phyloP scores from a whole-genome alignment of 2,329 filamentous ascomycete species.

The Intubia oerlemansii region DNA sequence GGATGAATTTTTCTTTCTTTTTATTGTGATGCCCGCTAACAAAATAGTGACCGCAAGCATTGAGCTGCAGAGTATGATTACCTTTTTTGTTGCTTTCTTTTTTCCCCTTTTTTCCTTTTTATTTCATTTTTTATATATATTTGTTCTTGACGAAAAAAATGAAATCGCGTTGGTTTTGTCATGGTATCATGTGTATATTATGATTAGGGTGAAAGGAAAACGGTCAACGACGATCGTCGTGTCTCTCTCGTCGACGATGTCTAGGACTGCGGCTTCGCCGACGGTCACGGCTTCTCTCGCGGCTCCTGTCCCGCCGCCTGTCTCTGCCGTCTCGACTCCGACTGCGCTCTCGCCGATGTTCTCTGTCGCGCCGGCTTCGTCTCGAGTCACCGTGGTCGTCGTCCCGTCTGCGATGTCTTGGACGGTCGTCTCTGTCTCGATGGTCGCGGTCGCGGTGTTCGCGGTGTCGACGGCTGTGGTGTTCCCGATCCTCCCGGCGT shows the following conservation, averaged over 20 bases:
- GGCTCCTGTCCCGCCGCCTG: too few relatives aligned
- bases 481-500: background rate
- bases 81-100: background rate
- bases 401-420: conserved; percentile 13
- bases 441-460: background rate
- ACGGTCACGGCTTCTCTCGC: too few relatives aligned
- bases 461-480: background rate
- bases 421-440: conserved; percentile 9
- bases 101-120: background rate
- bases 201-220: background rate
- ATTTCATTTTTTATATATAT: background rate
- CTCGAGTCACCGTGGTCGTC: conserved; percentile 5
- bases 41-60: conserved; percentile 7
- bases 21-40: background rate
- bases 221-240: background rate
- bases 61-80: too few relatives aligned
- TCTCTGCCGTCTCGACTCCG: too few relatives aligned
- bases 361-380: background rate
- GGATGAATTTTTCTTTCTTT: background rate
- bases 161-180: background rate
- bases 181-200: background rate
- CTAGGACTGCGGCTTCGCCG: too few relatives aligned
- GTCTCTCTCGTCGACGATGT: too few relatives aligned
- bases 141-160: background rate
- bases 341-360: background rate